phyloP scores from a whole-genome alignment of 495 filamentous ascomycete species.

The Talaromyces thailandensis region DNA sequence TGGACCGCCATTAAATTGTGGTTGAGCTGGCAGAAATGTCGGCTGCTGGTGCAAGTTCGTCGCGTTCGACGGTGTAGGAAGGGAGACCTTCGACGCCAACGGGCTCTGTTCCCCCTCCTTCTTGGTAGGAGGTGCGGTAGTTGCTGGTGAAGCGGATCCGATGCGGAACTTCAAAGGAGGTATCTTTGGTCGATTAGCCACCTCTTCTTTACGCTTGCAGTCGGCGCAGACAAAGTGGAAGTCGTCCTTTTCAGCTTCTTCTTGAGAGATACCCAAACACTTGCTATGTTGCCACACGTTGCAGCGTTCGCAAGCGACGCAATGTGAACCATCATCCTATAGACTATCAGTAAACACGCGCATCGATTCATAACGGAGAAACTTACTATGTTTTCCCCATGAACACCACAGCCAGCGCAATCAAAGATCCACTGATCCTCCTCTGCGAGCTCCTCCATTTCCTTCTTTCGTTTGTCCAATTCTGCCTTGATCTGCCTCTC shows the following conservation, averaged over 20 bases:
- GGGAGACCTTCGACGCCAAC: not conserved
- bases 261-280: slow-evolving; percentile 70
- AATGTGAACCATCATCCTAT: slow-evolving; percentile 87
- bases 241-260: slow-evolving; percentile 73
- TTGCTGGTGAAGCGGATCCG: slow-evolving; percentile 41
- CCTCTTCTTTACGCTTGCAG: slow-evolving; percentile 61
- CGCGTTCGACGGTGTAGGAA: not conserved
- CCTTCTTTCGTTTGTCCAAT: slow-evolving; percentile 64
- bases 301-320: slow-evolving; percentile 90
- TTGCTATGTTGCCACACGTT: slow-evolving; percentile 95
- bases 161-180: slow-evolving; percentile 59
- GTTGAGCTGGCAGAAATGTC: not conserved
- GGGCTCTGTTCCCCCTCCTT: slow-evolving; percentile 5
- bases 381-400: slow-evolving; percentile 69
- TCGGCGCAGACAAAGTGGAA: slow-evolving; percentile 81
- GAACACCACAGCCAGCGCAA: slow-evolving; percentile 75
- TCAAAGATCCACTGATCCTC: slow-evolving; percentile 93
- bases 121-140: slow-evolving; percentile 10
- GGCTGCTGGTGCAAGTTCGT: not conserved
- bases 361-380: not conserved
- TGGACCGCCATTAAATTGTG: slow-evolving; percentile 5
- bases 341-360: slow-evolving; percentile 9
- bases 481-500: slow-evolving; percentile 71
- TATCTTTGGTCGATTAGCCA: slow-evolving; percentile 57
- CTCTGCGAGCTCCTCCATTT: slow-evolving; percentile 61